A percentile compares a stretch with the other conserved stretches of the same genome.
Evolutionary conservation across 2,329 filamentous ascomycete genomes (phyloP).

Genomic region (Myriangium duriaei): DNA sequence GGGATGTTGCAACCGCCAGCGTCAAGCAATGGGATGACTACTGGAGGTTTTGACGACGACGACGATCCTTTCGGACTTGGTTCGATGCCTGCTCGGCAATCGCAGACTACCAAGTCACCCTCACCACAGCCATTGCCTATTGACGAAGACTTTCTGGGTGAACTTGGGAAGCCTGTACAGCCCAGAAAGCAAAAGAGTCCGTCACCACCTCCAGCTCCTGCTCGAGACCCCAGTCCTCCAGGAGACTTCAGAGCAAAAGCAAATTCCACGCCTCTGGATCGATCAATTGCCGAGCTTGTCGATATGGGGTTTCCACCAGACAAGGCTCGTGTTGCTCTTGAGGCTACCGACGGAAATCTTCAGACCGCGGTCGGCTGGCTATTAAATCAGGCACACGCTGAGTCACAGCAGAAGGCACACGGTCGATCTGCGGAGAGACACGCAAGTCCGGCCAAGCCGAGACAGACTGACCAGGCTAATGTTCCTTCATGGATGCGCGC

Average conservation of each 20-base stretch:
- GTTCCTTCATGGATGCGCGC: conserved; percentile 53
- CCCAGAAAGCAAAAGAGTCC: conserved; percentile 28
- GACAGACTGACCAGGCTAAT: conserved; percentile 3
- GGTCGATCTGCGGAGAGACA: conserved; percentile 19
- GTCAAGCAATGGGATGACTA: background rate
- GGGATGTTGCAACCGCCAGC: conserved; percentile 11
- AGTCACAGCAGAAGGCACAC: conserved; percentile 58
- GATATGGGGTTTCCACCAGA: conserved; percentile 90
- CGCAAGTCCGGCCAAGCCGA: conserved; percentile 8
- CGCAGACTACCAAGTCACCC: conserved; percentile 13
- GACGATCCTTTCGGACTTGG: conserved; percentile 82
- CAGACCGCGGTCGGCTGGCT: conserved; percentile 83
- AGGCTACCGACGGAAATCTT: conserved; percentile 69
- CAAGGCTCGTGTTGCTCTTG: conserved; percentile 67
- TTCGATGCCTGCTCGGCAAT: conserved; percentile 14
- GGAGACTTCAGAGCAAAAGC: background rate
- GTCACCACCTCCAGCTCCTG: conserved; percentile 10
- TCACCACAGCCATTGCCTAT: conserved; percentile 20
- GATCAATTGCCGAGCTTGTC: conserved; percentile 73
- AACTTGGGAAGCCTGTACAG: conserved; percentile 44
- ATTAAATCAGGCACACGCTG: conserved; percentile 77
- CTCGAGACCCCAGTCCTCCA: background rate
- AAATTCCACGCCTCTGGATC: conserved; percentile 48
- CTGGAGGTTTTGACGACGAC: conserved; percentile 40
- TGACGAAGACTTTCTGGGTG: conserved; percentile 53